Evolutionary conservation across 2,329 filamentous ascomycete species (phyloP).

Genomic region (Fusarium domesticum): DNA sequence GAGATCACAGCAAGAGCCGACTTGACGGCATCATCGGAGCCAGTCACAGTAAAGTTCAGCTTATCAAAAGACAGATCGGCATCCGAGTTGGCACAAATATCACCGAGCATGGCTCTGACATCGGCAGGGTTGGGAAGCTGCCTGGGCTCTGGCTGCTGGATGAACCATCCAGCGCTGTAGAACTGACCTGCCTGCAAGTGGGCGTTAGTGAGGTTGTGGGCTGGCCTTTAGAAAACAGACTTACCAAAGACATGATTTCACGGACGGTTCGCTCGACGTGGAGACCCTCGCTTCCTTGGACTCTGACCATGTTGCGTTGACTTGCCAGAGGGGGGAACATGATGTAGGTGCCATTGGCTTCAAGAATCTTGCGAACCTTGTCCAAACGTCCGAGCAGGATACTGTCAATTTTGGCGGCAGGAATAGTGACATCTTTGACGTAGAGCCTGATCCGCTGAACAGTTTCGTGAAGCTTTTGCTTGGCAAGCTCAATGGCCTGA

Average conservation of each 20-base stretch:
- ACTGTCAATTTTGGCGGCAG: constrained; percentile 89
- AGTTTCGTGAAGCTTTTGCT: constrained; percentile 85
- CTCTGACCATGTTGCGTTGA: constrained; percentile 77
- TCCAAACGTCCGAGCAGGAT: constrained; percentile 88
- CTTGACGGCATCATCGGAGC: constrained; percentile 94
- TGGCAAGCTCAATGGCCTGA: constrained; percentile 82
- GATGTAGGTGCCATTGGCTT: constrained; percentile 93
- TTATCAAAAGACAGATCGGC: constrained; percentile 95
- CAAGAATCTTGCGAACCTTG: constrained; percentile 97
- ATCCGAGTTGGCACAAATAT: constrained; percentile 94
- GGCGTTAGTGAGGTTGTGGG: constrained; percentile 22
- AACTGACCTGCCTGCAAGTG: constrained; percentile 78
- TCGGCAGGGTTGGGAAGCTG: constrained; percentile 64
- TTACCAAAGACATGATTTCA: constrained; percentile 90
- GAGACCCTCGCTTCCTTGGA: constrained; percentile 89
- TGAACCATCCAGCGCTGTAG: constrained; percentile 95
- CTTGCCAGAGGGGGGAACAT: constrained; percentile 86
- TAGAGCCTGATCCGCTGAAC: constrained; percentile 77
- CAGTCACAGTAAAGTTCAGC: constrained; percentile 88
- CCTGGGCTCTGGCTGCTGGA: constrained; percentile 70
- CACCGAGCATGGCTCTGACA: constrained; percentile 84
- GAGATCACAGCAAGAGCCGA: constrained; percentile 92
- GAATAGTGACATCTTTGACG: constrained; percentile 88
- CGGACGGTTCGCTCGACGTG: constrained; percentile 93
- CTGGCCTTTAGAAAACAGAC: constrained; percentile 30